phyloP scores from a whole-genome alignment of 78 protist genomes.

The slime mould (Dictyostelium discoideum) region DNA sequence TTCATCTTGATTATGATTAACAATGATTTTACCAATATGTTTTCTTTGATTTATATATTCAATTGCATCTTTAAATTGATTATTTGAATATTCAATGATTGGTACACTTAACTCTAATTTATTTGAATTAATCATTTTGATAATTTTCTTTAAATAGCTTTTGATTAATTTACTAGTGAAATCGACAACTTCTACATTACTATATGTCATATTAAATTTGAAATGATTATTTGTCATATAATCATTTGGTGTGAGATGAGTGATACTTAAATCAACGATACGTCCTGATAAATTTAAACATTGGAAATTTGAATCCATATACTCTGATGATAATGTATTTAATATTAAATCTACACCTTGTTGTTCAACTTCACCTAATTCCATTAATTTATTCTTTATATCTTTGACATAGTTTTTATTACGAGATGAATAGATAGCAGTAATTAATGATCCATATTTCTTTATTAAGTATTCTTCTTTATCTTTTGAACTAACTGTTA shows the following conservation, averaged over 20 bases:
- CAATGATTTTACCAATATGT: slow-evolving; percentile 58
- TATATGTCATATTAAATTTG: not conserved
- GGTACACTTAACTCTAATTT: not conserved
- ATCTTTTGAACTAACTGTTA: slow-evolving; percentile 33
- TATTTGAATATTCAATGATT: not conserved
- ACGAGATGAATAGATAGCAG: slow-evolving; percentile 10
- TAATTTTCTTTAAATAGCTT: not conserved
- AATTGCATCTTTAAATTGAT: not conserved
- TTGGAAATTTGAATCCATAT: slow-evolving; percentile 3
- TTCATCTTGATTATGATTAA: not conserved
- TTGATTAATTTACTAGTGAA: not conserved
- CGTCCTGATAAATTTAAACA: not conserved
- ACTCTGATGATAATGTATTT: not conserved
- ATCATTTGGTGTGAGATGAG: not conserved
- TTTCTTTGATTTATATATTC: slow-evolving; percentile 18
- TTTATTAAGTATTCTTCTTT: not conserved
- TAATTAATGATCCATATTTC: not conserved
- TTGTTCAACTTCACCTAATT: not conserved
- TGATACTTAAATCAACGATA: slow-evolving; percentile 27
- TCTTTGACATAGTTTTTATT: not conserved
- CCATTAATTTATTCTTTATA: not conserved
- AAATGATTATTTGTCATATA: not conserved
- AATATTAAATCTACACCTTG: slow-evolving; percentile 36
- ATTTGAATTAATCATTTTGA: not conserved
- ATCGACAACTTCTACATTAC: not conserved